Conservation (phyloP, 495 filamentous ascomycete genomes). For the Xeromyces bisporus region DNA sequence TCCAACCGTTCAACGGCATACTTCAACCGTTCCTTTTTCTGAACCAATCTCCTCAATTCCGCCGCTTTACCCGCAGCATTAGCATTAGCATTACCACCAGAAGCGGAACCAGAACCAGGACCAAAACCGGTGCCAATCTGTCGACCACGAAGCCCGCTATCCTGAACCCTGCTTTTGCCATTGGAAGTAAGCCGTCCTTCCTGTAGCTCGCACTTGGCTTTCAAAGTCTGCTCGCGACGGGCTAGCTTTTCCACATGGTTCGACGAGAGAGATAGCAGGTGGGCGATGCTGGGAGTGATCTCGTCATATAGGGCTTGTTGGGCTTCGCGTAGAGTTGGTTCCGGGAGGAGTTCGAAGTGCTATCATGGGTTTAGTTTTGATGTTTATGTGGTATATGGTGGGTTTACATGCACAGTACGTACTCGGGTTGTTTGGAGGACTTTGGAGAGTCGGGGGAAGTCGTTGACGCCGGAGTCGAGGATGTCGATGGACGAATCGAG, state of each 20-base stretch:
- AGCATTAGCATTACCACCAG: no score
- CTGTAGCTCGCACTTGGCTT: constrained; percentile 52
- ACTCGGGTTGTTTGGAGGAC: constrained; percentile 57
- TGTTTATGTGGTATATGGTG: no score
- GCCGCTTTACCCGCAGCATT: constrained; percentile 32
- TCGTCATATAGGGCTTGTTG: constrained; percentile 54
- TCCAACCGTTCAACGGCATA: constrained; percentile 61
- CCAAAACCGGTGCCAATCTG: constrained; percentile 13
- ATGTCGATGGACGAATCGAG: constrained; percentile 58
- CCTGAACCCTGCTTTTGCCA: constrained; percentile 11
- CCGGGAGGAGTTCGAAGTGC: constrained; percentile 70
- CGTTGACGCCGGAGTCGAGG: constrained; percentile 51
- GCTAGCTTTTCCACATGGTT: constrained; percentile 57
- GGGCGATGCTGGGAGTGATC: constrained; percentile 55
- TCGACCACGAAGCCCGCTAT: constrained; percentile 11
- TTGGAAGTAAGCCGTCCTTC: constrained; percentile 44
- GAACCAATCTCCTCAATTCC: constrained; percentile 44
- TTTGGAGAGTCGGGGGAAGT: constrained; percentile 57
- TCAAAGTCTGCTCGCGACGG: constrained; percentile 49
- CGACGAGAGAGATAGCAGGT: constrained; percentile 45
- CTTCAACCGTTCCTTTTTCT: constrained; percentile 61
- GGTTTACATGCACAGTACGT: constrained; percentile 9
- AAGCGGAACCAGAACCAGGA: not conserved
- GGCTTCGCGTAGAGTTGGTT: constrained; percentile 46
- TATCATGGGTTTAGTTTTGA: no score